Percentiles rank a stretch among this genome's conserved stretches.
Evolutionary conservation across 177 flowering plant species (phyloP).

Genomic region (Tripterygium wilfordii): DNA sequence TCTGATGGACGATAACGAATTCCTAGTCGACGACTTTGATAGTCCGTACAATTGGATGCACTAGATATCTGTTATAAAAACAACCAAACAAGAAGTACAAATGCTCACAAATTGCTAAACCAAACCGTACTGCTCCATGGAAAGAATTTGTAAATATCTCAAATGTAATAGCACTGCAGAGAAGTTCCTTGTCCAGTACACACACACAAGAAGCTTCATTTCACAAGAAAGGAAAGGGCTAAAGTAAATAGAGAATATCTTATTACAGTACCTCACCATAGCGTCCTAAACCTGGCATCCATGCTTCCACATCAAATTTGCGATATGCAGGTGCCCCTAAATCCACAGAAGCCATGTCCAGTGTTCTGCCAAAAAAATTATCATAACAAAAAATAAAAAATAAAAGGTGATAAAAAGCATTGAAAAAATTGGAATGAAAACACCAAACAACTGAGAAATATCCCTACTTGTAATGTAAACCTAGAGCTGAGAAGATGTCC

Average conservation of each 20-base stretch:
- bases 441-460: not conserved
- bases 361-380: constrained; percentile 45
- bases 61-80: constrained; percentile 74
- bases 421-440: too few species aligned
- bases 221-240: not conserved
- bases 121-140: too few species aligned
- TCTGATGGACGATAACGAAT: constrained; percentile 74
- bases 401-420: not conserved
- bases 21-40: constrained; percentile 92
- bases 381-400: not conserved
- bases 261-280: constrained; percentile 76
- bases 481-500: constrained; percentile 74
- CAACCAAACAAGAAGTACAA: not conserved
- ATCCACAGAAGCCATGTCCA: constrained; percentile 92
- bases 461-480: constrained; percentile 78
- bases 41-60: constrained; percentile 96
- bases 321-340: constrained; percentile 97
- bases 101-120: too few species aligned
- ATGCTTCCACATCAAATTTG: constrained; percentile 91
- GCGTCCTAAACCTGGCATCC: constrained; percentile 98
- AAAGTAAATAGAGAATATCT: not conserved
- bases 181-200: not conserved
- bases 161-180: not conserved
- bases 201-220: not conserved
- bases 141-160: too few species aligned